Conservation (phyloP, 75 land plant species). For the Larix kaempferi region DNA sequence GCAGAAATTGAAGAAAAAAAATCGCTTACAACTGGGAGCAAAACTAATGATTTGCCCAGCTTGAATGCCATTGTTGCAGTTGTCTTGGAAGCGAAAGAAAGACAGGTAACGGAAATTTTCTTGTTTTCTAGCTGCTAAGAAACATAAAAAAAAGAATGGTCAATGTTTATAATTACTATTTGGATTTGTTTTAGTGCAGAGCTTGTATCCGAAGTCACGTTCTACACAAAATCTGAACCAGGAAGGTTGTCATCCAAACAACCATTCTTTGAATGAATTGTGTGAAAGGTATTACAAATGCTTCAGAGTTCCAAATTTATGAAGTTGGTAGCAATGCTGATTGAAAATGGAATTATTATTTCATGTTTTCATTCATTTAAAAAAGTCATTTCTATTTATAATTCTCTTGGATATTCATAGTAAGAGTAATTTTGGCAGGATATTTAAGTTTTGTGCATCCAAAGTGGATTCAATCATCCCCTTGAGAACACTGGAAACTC, state of each 20-base stretch:
- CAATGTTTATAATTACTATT: background rate
- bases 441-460: slow-evolving; percentile 7
- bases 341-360: background rate
- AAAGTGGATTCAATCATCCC: background rate
- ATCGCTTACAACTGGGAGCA: background rate
- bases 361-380: no score
- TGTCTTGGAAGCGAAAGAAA: background rate
- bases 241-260: background rate
- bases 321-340: background rate
- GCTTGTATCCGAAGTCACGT: background rate
- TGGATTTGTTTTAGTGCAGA: background rate
- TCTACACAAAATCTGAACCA: background rate
- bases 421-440: background rate
- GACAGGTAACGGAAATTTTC: background rate
- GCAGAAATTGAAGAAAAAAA: background rate
- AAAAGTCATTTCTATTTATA: no score
- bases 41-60: background rate
- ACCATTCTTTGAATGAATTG: slow-evolving; percentile 2
- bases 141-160: no score
- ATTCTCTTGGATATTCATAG: no score
- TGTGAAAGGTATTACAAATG: background rate
- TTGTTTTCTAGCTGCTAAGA: background rate
- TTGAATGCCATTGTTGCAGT: background rate
- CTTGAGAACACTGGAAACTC: background rate
- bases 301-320: background rate